Conservation (phyloP, 208 protist species). For the Spongospora subterranea region DNA sequence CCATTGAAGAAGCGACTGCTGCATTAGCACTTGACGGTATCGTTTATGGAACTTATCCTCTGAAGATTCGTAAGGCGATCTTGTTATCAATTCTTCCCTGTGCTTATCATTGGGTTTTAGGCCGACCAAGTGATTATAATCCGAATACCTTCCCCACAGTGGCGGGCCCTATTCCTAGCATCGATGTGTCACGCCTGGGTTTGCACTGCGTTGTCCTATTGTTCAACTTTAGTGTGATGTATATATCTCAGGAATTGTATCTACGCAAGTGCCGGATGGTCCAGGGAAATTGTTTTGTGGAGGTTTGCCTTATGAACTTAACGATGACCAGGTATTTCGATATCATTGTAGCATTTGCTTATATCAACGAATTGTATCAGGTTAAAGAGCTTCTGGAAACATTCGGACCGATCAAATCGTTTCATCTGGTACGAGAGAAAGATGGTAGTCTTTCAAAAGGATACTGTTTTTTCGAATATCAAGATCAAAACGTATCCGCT, state of each 20-base stretch:
- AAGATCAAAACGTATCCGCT: constrained; percentile 56
- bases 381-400: constrained; percentile 59
- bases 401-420: constrained; percentile 61
- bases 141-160: constrained; percentile 55
- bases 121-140: constrained; percentile 61
- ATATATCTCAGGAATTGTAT: constrained; percentile 53
- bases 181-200: constrained; percentile 57
- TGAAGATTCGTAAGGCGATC: constrained; percentile 56
- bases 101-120: background rate
- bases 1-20: constrained; percentile 62
- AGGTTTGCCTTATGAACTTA: constrained; percentile 63
- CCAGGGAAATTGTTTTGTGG: constrained; percentile 64
- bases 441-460: constrained; percentile 59
- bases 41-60: constrained; percentile 58
- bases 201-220: background rate
- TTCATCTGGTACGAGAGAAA: constrained; percentile 64
- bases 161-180: constrained; percentile 29
- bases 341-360: background rate
- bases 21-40: constrained; percentile 64
- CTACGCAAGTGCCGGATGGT: constrained; percentile 63
- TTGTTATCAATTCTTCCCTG: background rate
- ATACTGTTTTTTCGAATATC: constrained; percentile 64
- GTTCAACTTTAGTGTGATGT: background rate
- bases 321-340: constrained; percentile 59
- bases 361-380: background rate